These are phyloP conservation scores for Scutellaria minor DNA, from an alignment of 257 asterid species.

Conservation along the genomic window DNA sequence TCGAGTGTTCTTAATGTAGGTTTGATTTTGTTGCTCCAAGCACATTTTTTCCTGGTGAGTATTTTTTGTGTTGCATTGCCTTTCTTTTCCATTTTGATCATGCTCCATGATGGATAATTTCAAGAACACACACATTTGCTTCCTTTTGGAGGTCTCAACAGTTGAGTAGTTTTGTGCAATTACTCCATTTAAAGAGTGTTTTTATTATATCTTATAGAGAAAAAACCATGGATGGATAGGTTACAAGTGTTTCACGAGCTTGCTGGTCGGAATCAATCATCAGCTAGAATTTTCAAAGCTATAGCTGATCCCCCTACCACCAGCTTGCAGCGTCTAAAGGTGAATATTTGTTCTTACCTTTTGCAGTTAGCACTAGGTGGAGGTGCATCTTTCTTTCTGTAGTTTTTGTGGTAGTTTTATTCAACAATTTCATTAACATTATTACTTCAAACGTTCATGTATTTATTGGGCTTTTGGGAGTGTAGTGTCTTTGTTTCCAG, in stretches of 20 bases:
- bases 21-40: slow-evolving; percentile 97
- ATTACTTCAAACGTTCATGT: slow-evolving; percentile 11
- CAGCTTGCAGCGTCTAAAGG: slow-evolving; percentile 95
- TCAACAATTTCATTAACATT: background rate
- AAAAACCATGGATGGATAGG: slow-evolving; percentile 96
- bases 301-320: slow-evolving; percentile 98
- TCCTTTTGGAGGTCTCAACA: background rate
- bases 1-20: slow-evolving; percentile 46
- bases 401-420: background rate
- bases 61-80: slow-evolving; percentile 3
- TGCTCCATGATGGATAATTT: slow-evolving; percentile 10
- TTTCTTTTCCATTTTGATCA: slow-evolving; percentile 26
- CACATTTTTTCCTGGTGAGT: slow-evolving; percentile 69
- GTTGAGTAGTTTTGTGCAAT: slow-evolving; percentile 25
- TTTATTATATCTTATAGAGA: slow-evolving; percentile 49
- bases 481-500: slow-evolving; percentile 8
- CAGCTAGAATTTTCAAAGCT: slow-evolving; percentile 88
- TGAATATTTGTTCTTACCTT: slow-evolving; percentile 38
- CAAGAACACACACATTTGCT: background rate
- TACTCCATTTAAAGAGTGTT: background rate
- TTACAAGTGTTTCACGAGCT: slow-evolving; percentile 70
- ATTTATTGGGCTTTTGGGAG: background rate
- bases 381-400: background rate
- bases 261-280: slow-evolving; percentile 62
- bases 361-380: slow-evolving; percentile 12